A percentile compares a stretch with the other conserved stretches of the same genome.
Conservation (phyloP, 2,329 filamentous ascomycete species). For the Aspergillus tamarii region DNA sequence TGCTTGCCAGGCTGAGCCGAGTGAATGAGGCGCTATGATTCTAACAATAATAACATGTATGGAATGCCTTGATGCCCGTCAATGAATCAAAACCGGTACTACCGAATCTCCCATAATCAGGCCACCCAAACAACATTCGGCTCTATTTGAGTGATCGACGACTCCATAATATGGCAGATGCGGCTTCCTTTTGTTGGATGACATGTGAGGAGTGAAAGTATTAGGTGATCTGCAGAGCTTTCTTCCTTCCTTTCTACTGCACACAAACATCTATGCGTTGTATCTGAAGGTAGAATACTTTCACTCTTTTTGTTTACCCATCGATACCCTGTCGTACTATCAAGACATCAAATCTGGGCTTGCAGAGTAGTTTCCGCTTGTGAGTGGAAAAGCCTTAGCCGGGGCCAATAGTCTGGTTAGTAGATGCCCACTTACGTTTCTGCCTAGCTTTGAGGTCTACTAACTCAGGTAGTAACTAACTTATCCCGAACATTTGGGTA, state of each 20-base stretch:
- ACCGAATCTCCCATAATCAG: background rate
- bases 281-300: background rate
- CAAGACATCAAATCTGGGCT: background rate
- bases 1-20: constrained; percentile 3
- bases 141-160: background rate
- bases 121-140: background rate
- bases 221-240: background rate
- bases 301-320: background rate
- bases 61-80: background rate
- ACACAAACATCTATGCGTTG: background rate
- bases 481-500: background rate
- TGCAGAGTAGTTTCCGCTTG: background rate
- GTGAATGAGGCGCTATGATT: background rate
- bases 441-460: background rate
- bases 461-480: background rate
- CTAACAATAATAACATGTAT: background rate
- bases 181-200: background rate
- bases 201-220: background rate
- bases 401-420: background rate
- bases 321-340: background rate
- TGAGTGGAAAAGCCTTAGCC: background rate
- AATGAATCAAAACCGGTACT: background rate
- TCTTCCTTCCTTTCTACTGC: background rate
- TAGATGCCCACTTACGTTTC: background rate
- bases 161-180: background rate